phyloP scores from a whole-genome alignment of 768 basidiomycete species.

The Termitomyces heimii region DNA sequence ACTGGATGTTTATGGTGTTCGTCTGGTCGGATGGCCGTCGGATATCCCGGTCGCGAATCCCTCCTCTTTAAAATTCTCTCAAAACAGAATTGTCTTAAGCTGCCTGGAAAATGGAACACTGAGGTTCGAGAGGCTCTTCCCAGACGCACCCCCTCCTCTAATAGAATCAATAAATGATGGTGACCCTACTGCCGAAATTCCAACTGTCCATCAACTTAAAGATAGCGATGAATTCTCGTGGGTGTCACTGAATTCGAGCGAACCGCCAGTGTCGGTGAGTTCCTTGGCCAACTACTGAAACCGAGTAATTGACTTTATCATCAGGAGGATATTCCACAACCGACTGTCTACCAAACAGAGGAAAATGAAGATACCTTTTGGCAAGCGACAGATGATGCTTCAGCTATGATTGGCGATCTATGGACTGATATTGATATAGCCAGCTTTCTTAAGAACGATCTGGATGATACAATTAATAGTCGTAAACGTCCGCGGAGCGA shows the following conservation, averaged over 20 bases:
- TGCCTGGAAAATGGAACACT: slow-evolving; percentile 42
- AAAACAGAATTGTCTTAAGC: slow-evolving; percentile 50
- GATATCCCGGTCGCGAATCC: slow-evolving; percentile 57
- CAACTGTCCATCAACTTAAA: background rate
- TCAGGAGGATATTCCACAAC: background rate
- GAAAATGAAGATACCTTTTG: background rate
- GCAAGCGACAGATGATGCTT: background rate
- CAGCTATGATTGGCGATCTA: slow-evolving; percentile 1
- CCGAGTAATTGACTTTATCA: background rate
- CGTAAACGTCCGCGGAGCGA: slow-evolving; percentile 27
- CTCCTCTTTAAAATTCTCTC: slow-evolving; percentile 45
- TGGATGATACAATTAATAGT: slow-evolving; percentile 2
- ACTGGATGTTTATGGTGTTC: slow-evolving; percentile 51
- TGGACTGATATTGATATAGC: slow-evolving; percentile 7
- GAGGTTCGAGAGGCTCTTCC: slow-evolving; percentile 34
- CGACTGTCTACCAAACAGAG: background rate
- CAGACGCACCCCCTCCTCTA: background rate
- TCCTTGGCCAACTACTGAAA: background rate
- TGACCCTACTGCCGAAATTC: background rate
- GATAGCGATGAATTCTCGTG: slow-evolving; percentile 34
- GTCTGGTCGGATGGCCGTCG: slow-evolving; percentile 59
- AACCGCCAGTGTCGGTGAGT: slow-evolving; percentile 4
- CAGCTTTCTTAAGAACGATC: background rate
- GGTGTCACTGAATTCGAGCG: slow-evolving; percentile 30
- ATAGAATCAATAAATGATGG: slow-evolving; percentile 2